Evolutionary conservation across 2,329 filamentous ascomycete genomes (phyloP).

Genomic region (Tolypocladium ovalisporum): DNA sequence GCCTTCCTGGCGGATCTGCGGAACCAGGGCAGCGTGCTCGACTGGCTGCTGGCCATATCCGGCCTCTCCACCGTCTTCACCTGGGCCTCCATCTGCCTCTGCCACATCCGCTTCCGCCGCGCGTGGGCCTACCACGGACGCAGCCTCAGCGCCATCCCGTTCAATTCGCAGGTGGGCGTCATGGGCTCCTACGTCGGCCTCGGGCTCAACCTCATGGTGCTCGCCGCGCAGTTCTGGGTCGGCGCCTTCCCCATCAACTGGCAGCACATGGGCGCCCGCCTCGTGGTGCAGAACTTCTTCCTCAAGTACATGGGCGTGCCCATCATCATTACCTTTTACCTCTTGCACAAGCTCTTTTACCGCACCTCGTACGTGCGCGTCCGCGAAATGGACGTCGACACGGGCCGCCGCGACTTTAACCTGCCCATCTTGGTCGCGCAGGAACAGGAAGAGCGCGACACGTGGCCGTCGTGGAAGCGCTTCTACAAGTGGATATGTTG

Average conservation of each 20-base stretch:
- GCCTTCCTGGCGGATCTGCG: constrained; percentile 59
- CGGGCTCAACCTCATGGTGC: constrained; percentile 60
- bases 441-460: constrained; percentile 61
- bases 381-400: constrained; percentile 76
- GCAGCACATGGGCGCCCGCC: constrained; percentile 25
- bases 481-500: constrained; percentile 64
- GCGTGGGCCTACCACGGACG: constrained; percentile 66
- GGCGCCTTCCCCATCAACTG: constrained; percentile 66
- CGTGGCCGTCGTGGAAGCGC: constrained; percentile 70
- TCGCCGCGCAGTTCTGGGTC: constrained; percentile 81
- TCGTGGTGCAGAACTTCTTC: constrained; percentile 59
- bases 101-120: constrained; percentile 80
- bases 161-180: constrained; percentile 68
- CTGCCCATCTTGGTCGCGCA: constrained; percentile 67
- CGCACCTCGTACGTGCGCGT: constrained; percentile 55
- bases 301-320: constrained; percentile 59
- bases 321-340: constrained; percentile 56
- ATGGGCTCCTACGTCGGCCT: constrained; percentile 74
- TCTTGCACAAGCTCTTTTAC: constrained; percentile 66
- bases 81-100: constrained; percentile 77
- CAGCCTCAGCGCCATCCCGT: constrained; percentile 67
- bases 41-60: constrained; percentile 70
- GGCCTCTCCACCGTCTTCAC: constrained; percentile 67
- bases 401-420: constrained; percentile 77
- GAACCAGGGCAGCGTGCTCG: constrained; percentile 52